These are phyloP conservation scores for Globisporangium uncinulatum DNA, from an alignment of 352 stramenopile genomes.

Conservation along the genomic window DNA sequence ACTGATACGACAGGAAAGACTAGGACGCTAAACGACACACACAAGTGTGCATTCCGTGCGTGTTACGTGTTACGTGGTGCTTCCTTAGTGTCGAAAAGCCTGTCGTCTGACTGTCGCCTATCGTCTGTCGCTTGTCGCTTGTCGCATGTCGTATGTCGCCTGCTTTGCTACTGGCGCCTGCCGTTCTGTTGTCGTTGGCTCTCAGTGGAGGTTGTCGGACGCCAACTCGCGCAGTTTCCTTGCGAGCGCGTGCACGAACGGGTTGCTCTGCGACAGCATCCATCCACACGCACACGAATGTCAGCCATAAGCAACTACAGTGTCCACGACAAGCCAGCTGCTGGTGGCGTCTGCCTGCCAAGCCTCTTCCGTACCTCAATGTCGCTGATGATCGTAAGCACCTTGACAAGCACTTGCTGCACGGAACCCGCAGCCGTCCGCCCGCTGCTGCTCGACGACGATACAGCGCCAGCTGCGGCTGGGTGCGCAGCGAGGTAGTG, in stretches of 20 bases:
- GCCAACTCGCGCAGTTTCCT: slow-evolving; percentile 62
- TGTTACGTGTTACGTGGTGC: no score
- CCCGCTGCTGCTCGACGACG: slow-evolving; percentile 10
- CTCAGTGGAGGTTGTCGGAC: slow-evolving; percentile 10
- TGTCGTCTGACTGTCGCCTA: no score
- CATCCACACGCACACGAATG: slow-evolving; percentile 3
- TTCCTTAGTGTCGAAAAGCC: no score
- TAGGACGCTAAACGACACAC: no score
- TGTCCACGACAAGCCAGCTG: no score
- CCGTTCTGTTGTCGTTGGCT: background rate
- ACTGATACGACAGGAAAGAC: no score
- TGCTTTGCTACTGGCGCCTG: background rate
- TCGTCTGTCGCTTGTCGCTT: no score
- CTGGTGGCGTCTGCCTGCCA: background rate
- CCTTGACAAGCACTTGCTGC: slow-evolving; percentile 59
- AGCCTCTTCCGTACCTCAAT: slow-evolving; percentile 43
- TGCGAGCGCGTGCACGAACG: slow-evolving; percentile 65
- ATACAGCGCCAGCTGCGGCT: background rate
- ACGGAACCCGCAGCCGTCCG: slow-evolving; percentile 20
- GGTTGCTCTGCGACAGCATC: slow-evolving; percentile 31
- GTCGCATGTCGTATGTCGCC: no score
- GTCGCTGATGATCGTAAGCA: slow-evolving; percentile 50
- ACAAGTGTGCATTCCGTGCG: no score
- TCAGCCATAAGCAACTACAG: background rate
- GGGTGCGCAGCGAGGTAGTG: slow-evolving; percentile 42